phyloP scores from a whole-genome alignment of 2,329 filamentous ascomycete genomes.

The Ophiostoma tasmaniense region DNA sequence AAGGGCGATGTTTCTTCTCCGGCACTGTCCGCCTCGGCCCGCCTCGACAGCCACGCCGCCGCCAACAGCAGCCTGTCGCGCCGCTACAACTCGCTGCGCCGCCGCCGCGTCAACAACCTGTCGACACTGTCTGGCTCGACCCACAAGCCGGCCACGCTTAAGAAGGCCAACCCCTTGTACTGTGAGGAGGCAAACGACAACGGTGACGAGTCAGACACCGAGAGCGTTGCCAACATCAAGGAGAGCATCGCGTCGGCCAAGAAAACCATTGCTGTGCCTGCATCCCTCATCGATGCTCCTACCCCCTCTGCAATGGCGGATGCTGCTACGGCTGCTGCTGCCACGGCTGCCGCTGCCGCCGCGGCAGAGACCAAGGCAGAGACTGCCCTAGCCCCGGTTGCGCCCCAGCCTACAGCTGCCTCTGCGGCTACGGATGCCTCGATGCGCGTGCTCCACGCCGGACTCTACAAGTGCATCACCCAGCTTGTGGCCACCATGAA shows the following conservation, averaged over 20 bases:
- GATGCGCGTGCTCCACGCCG: constrained; percentile 39
- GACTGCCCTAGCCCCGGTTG: not conserved
- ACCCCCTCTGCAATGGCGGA: not conserved
- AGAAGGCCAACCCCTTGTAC: not conserved
- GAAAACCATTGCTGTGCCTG: constrained; percentile 4
- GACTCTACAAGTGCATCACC: constrained; percentile 43
- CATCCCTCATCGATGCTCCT: constrained; percentile 4
- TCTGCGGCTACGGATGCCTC: constrained; percentile 19
- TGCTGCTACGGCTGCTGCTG: not conserved
- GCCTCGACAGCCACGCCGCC: not conserved
- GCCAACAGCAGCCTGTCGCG: constrained; percentile 1
- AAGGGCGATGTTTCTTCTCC: not conserved
- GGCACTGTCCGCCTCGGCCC: not conserved
- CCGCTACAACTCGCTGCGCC: constrained; percentile 18
- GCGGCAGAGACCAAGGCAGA: not conserved
- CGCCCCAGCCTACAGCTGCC: not conserved
- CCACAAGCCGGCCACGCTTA: not conserved
- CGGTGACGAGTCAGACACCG: not conserved
- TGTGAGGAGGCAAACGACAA: not conserved
- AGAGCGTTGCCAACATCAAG: not conserved
- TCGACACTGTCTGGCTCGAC: not conserved
- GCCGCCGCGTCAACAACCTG: not conserved
- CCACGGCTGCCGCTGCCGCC: not conserved
- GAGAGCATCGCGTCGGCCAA: not conserved
- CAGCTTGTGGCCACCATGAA: constrained; percentile 43